phyloP scores from a whole-genome alignment of 257 asterid species.

The Ligustrum vulgare region DNA sequence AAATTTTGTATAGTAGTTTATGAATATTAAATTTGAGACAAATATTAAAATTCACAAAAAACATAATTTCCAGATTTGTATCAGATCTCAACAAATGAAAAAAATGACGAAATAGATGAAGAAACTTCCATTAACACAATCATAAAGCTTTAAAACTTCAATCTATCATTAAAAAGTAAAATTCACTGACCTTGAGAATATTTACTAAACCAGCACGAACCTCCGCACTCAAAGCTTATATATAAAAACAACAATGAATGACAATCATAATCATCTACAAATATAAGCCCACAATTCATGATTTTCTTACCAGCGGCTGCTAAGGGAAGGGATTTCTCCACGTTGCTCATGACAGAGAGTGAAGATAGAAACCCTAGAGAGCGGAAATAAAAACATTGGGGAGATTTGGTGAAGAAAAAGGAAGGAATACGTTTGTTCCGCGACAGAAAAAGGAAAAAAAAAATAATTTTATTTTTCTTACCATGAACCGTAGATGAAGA shows the following conservation, averaged over 20 bases:
- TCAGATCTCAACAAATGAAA: neutral
- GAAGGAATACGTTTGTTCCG: slow-evolving; percentile 22
- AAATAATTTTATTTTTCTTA: too few species aligned
- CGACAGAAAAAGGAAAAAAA: neutral
- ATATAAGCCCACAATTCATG: neutral
- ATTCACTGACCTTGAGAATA: slow-evolving; percentile 63
- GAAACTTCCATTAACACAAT: neutral
- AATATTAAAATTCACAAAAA: too few species aligned
- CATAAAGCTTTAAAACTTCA: neutral
- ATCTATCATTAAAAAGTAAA: neutral
- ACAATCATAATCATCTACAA: neutral
- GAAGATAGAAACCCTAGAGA: slow-evolving; percentile 18
- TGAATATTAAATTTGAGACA: too few species aligned
- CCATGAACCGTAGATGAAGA: too few species aligned
- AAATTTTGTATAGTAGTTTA: too few species aligned
- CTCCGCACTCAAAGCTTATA: slow-evolving; percentile 75
- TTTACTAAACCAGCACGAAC: slow-evolving; percentile 76
- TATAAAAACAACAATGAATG: neutral
- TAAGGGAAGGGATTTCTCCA: slow-evolving; percentile 68
- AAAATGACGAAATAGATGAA: neutral
- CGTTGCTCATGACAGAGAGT: slow-evolving; percentile 47
- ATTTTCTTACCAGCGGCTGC: slow-evolving; percentile 75
- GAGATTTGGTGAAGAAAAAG: slow-evolving; percentile 13
- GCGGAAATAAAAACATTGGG: slow-evolving; percentile 21
- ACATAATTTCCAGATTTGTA: too few species aligned